Conservation (phyloP, 1,284 basidiomycete species). For the Boletus sp. region DNA sequence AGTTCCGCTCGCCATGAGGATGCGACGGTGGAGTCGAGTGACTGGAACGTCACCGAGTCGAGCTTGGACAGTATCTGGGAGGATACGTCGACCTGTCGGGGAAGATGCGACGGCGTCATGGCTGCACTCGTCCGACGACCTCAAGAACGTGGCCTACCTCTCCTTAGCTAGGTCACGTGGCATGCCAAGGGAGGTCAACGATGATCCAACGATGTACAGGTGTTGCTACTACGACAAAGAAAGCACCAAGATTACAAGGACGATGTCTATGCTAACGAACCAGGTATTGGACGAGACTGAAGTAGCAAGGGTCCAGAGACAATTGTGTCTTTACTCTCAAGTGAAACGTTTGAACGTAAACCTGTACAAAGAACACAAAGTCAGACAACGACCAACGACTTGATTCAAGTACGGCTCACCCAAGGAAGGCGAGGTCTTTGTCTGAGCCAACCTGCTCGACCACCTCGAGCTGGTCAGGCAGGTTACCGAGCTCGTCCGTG, state of each 20-base stretch:
- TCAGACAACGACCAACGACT: slow-evolving; percentile 8
- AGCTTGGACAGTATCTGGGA: slow-evolving; percentile 66
- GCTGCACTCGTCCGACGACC: slow-evolving; percentile 4
- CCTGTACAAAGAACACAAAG: slow-evolving; percentile 36
- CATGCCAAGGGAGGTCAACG: too few relatives aligned
- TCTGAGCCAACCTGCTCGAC: slow-evolving; percentile 72
- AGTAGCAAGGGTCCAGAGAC: neutral
- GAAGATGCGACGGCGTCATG: slow-evolving; percentile 75
- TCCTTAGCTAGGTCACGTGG: slow-evolving; percentile 21
- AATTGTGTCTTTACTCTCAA: slow-evolving; percentile 23
- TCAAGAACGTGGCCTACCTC: neutral
- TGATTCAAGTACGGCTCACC: slow-evolving; percentile 45
- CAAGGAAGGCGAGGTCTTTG: slow-evolving; percentile 90
- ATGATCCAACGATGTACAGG: too few relatives aligned
- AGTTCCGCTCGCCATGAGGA: slow-evolving; percentile 68
- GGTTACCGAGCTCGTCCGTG: slow-evolving; percentile 89
- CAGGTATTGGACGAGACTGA: slow-evolving; percentile 22
- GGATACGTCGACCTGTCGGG: slow-evolving; percentile 60
- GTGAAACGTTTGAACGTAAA: slow-evolving; percentile 83
- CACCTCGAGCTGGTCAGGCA: slow-evolving; percentile 68
- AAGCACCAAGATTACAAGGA: slow-evolving; percentile 26
- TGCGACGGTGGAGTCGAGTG: slow-evolving; percentile 56
- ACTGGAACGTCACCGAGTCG: slow-evolving; percentile 52
- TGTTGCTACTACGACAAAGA: slow-evolving; percentile 9
- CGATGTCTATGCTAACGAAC: slow-evolving; percentile 28